Evolutionary conservation across 208 protist species (phyloP), one percentile per base, ranked within the genome.

Genomic region (Trypanosoma avium): DNA sequence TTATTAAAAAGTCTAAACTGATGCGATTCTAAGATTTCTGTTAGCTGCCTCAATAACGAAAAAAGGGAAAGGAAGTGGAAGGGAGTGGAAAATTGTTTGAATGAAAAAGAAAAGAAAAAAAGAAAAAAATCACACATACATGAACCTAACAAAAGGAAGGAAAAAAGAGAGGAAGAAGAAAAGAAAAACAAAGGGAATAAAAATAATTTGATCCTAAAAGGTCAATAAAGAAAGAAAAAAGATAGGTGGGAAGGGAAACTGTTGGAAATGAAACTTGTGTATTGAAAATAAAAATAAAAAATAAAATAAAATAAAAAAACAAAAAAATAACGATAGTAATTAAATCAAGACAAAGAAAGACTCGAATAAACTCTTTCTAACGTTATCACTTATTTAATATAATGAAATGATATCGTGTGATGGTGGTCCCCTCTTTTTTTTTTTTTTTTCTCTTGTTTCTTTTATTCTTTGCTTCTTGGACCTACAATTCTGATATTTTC

Each of bases 1-100:
- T 93, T 54, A 95, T 96, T 72, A 92, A 88, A 73, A 77, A 81
- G 24, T 77, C 90, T 24, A 84, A 80, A 17, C 88, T 97, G 38
- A 90, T 88, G 49, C 84, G 94, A 46, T 92, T 96, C 67, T 97
- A 86, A 77, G 5, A 33, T 2, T 9, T 8, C n/a, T n/a, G n/a
- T 33, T 50, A 29, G 52, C 33, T 29, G 29, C 9, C 9, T 8
- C 15, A 52, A 35, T 27, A 38, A 21, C 27, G 13, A 17, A 61
- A 35, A 10, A 30, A 26, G 38, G 13, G 48, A 26, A 48, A 48
- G 27, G 30, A 21, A 29, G 22, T 8, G 43, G 45, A 29, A 49
- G 35, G 19, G 45, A 36, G 42, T 0, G 19, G 35, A 40, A 53
- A 6, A 58, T n/a, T n/a, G n/a, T n/a, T n/a, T n/a, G n/a, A n/a